Evolutionary conservation across 768 basidiomycete species (phyloP), one percentile per base, ranked within the genome.

Genomic region (Kwoniella europaea): DNA sequence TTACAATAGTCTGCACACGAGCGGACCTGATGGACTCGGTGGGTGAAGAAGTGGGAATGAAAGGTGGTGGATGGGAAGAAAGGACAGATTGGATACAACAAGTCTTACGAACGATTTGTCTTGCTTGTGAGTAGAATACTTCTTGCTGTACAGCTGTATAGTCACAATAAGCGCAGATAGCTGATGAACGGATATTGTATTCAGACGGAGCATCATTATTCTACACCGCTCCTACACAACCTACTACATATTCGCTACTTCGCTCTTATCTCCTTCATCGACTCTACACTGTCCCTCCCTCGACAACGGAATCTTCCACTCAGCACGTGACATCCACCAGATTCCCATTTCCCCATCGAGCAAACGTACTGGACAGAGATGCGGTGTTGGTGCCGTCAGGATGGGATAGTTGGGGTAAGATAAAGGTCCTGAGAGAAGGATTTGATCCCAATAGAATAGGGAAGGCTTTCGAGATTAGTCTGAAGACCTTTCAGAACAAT

Each of bases 371-470:
- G 57, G 97, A 98, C 81, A 89, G 97, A 42, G 95, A 98, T 78
- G 90, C 89, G 13, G 91, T 98, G 63, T 88, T 97, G 55, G 90
- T 98, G 6, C 97, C 96, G 1, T 88, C 93, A 1, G 97, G 97
- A 0, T 99, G 97, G 97, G 97, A 98, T 80, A 93, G 92, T 74
- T 97, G 93, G 92, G 94, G 95, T 0, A 98, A 98, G 86, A 96
- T 98, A 68, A 86, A 87, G 2, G 91, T 98, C 1, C 85, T 98
- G 65, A 85, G 94, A 67, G 97, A 98, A 52, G 92, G 92, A 0
- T 99, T 98, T 76, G 94, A 97, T 64, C 89, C 92, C 1, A 90
- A 65, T 18, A 57, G 73, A 20, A 75, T 84, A 13, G 73, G 67
- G 15, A 56, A 63, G 18, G 74, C 76, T 6, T 81, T 78, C 73